Percentiles rank a stretch among this genome's conserved stretches.
phyloP scores from a whole-genome alignment of 1,284 basidiomycete genomes.

The Ceratobasidium sp. region DNA sequence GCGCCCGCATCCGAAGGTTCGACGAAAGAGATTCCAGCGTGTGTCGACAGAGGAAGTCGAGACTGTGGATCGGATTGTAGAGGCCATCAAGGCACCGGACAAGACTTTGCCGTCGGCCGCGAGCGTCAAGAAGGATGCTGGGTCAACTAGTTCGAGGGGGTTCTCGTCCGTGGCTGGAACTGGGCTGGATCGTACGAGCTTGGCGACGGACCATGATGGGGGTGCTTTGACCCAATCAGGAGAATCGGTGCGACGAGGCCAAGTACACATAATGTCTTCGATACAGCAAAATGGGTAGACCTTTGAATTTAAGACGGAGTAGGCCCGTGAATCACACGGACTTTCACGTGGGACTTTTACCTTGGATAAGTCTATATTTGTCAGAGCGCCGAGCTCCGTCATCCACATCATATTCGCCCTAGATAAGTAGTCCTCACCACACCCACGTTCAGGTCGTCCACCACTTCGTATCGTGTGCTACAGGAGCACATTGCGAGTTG shows the following conservation, averaged over 20 bases:
- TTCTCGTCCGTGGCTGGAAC: constrained; percentile 9
- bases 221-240: neutral
- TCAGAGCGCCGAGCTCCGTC: constrained; percentile 14
- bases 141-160: neutral
- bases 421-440: constrained; percentile 16
- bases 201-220: neutral
- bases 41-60: constrained; percentile 8
- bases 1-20: constrained; percentile 18
- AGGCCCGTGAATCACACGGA: neutral
- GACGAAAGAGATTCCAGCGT: neutral
- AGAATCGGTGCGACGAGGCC: neutral
- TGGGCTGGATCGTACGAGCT: neutral
- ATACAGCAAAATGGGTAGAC: constrained; percentile 8
- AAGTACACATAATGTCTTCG: neutral
- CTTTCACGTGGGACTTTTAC: constrained; percentile 16
- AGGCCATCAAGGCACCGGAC: constrained; percentile 28
- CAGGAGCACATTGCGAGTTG: neutral
- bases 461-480: neutral
- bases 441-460: constrained; percentile 10
- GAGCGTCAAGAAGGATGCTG: constrained; percentile 1
- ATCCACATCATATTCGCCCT: neutral
- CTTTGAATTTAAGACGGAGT: neutral
- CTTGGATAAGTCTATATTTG: constrained; percentile 9
- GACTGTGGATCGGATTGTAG: constrained; percentile 13
- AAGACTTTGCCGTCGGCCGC: neutral